Evolutionary conservation across 192 early-diverging fungal species (phyloP).

Genomic region (Backusella australiensis): DNA sequence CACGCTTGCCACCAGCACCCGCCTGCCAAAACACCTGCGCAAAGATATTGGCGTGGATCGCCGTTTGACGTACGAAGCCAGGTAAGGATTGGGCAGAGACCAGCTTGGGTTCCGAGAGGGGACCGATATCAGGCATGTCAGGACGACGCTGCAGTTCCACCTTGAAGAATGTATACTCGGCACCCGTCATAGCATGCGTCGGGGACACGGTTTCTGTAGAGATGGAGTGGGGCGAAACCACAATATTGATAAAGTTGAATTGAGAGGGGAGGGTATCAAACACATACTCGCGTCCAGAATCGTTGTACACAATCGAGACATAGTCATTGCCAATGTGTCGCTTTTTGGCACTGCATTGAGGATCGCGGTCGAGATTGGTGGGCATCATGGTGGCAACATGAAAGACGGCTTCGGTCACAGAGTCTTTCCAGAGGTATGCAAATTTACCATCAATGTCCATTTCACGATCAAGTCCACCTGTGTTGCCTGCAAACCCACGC

Average conservation of each 20-base stretch:
- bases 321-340: constrained; percentile 97
- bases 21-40: constrained; percentile 81
- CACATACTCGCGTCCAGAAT: constrained; percentile 76
- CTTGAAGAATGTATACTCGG: constrained; percentile 53
- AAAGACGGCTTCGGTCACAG: constrained; percentile 87
- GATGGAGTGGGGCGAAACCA: constrained; percentile 74
- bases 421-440: constrained; percentile 79
- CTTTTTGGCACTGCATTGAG: constrained; percentile 83
- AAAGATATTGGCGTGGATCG: constrained; percentile 87
- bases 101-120: constrained; percentile 78
- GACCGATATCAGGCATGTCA: constrained; percentile 82
- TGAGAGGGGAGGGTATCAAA: constrained; percentile 92
- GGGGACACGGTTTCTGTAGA: constrained; percentile 20
- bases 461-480: constrained; percentile 85
- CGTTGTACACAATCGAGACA: constrained; percentile 93
- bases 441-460: constrained; percentile 84
- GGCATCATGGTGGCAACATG: constrained; percentile 97
- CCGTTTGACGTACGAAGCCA: constrained; percentile 78
- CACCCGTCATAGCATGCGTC: constrained; percentile 2
- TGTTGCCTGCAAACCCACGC: constrained; percentile 52
- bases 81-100: constrained; percentile 75
- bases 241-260: constrained; percentile 95
- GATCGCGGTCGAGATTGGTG: constrained; percentile 68
- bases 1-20: constrained; percentile 54
- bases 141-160: constrained; percentile 65